Percentiles rank a stretch among this genome's conserved stretches.
phyloP scores from a whole-genome alignment of 306 rosid species.

The Vigna reflexopilosa region DNA sequence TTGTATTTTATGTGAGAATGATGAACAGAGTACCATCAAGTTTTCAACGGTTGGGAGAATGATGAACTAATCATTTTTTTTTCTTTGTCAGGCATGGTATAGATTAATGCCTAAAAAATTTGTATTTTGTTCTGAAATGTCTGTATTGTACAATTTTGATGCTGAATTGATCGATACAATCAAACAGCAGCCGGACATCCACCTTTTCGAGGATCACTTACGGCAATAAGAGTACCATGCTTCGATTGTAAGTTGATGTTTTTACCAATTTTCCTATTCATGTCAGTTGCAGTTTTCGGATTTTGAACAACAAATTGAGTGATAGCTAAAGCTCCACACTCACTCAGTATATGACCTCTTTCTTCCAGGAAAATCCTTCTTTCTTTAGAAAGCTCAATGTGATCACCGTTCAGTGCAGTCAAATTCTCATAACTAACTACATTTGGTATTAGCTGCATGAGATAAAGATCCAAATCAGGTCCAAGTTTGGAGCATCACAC shows the following conservation, averaged over 20 bases:
- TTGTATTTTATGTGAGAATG: background rate
- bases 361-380: slow-evolving; percentile 61
- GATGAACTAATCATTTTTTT: background rate
- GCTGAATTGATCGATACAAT: slow-evolving; percentile 24
- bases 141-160: slow-evolving; percentile 9
- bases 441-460: slow-evolving; percentile 82
- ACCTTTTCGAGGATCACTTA: slow-evolving; percentile 88
- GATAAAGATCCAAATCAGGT: slow-evolving; percentile 35
- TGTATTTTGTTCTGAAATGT: background rate
- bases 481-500: background rate
- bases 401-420: slow-evolving; percentile 66
- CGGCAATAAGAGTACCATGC: slow-evolving; percentile 74
- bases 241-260: slow-evolving; percentile 29
- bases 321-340: slow-evolving; percentile 54
- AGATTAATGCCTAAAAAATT: background rate
- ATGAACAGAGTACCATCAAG: background rate
- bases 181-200: slow-evolving; percentile 80
- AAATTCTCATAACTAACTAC: slow-evolving; percentile 68
- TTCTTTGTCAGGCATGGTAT: background rate
- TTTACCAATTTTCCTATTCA: slow-evolving; percentile 51
- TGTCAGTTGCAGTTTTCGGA: slow-evolving; percentile 39
- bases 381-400: slow-evolving; percentile 67
- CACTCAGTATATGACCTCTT: slow-evolving; percentile 68
- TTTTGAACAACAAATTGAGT: slow-evolving; percentile 80
- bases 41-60: background rate